phyloP scores from a whole-genome alignment of 768 basidiomycete species.

The Mycena kentingensis region DNA sequence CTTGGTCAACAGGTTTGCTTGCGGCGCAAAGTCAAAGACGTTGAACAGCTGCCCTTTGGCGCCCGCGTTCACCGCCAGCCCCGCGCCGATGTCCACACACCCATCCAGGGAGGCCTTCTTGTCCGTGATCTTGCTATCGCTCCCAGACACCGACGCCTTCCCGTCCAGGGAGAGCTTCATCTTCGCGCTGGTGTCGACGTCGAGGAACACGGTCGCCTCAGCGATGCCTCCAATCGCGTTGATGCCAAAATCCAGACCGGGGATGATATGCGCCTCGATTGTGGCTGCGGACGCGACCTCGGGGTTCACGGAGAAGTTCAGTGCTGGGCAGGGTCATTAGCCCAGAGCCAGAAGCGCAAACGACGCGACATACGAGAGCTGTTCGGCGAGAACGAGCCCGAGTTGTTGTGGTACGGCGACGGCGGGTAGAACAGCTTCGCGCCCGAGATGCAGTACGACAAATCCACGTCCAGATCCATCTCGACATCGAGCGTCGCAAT shows the following conservation, averaged over 20 bases:
- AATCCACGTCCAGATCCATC: conserved; percentile 34
- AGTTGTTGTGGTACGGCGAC: conserved; percentile 18
- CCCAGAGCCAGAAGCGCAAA: background rate
- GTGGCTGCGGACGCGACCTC: conserved; percentile 29
- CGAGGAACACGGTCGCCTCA: conserved; percentile 18
- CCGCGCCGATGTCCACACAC: conserved; percentile 39
- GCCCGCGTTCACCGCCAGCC: conserved; percentile 41
- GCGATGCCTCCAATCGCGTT: conserved; percentile 20
- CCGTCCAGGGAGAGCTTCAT: conserved; percentile 27
- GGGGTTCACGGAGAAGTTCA: conserved; percentile 38
- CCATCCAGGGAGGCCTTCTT: conserved; percentile 27
- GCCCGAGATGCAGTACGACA: conserved; percentile 34
- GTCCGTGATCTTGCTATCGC: conserved; percentile 4
- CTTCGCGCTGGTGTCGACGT: conserved; percentile 33
- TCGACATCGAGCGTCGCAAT: conserved; percentile 33
- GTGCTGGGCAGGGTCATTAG: conserved; percentile 18
- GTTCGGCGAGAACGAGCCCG: conserved; percentile 30
- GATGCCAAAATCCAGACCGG: conserved; percentile 38
- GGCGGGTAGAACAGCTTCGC: conserved; percentile 43
- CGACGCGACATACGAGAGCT: conserved; percentile 31
- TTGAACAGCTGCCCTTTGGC: conserved; percentile 42
- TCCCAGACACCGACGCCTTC: conserved; percentile 2
- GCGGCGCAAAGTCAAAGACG: conserved; percentile 37
- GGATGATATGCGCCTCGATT: conserved; percentile 40
- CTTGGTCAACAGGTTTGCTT: conserved; percentile 38